Evolutionary conservation across 208 protist genomes (phyloP), one percentile per base, ranked within the genome.

Genomic region (Naegleria gruberi): DNA sequence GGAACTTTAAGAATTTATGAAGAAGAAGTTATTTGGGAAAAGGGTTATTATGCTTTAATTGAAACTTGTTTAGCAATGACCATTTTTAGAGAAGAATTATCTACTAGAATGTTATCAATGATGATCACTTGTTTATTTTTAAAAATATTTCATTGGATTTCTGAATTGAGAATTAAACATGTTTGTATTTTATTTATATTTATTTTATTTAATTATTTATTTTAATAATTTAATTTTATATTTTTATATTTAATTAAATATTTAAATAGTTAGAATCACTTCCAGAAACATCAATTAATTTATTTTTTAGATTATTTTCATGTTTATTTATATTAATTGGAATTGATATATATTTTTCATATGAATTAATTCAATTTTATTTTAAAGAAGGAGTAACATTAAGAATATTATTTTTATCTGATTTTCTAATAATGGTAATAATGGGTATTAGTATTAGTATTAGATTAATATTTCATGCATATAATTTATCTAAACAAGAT

Each of bases 61-160:
- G 84, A 88, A 88, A 88, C 45, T 26, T 88, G 84, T 65, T 65
- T 88, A 65, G 84, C 84, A 40, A 37, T 88, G 10, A 88, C 84
- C 10, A 88, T 88, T 42, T 88, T 88, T 42, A 34, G 84, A 47
- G 84, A 42, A 34, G 84, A 65, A 42, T 44, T 65, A 40, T 41
- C 43, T 41, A 34, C 45, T 4, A 15, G 23, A 40, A 65, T 88
- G 12, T 88, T 88, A 34, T 7, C 45, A 23, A 30, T 65, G 12
- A 51, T 88, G 4, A 15, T 57, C 0, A 43, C n/a, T 40, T 44
- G 5, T 15, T 42, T 88, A 40, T 88, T 88, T 88, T 43, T 88
- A 19, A 88, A 88, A 26, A 88, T 88, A 6, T 88, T 88, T 88
- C 84, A 88, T 65, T 88, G 84, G 84, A 47, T 88, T 65, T 40